Percentiles rank a stretch among this genome's conserved stretches.
Evolutionary conservation across 169 alveolate genomes (phyloP).

Genomic region (Babesia bovis): DNA sequence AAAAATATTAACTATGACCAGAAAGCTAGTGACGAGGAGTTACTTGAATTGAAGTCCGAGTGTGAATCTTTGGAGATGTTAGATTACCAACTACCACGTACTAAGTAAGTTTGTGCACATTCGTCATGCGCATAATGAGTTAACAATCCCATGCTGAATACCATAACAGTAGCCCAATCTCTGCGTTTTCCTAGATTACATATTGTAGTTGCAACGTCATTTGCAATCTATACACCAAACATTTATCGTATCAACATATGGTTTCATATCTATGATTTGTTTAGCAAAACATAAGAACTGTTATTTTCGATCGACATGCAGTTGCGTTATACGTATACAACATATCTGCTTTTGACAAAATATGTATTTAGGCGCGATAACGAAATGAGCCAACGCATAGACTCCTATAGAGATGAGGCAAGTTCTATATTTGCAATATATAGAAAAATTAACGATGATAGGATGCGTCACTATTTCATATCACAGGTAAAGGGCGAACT

Average conservation of each 20-base stretch:
- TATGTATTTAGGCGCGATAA: conserved; percentile 27
- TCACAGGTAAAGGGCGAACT: conserved; percentile 51
- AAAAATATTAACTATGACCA: background rate
- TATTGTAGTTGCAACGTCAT: too few relatives aligned
- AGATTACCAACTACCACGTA: conserved; percentile 28
- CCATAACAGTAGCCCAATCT: too few relatives aligned
- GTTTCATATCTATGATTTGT: too few relatives aligned
- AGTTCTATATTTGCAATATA: conserved; percentile 29
- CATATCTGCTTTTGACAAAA: background rate
- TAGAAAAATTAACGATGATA: conserved; percentile 28
- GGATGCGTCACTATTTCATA: conserved; percentile 16
- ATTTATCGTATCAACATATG: too few relatives aligned
- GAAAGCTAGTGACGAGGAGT: conserved; percentile 20
- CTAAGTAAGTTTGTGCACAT: conserved; percentile 46
- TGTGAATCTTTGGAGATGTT: conserved; percentile 12
- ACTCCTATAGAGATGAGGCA: conserved; percentile 45
- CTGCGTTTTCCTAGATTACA: too few relatives aligned
- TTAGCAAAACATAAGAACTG: too few relatives aligned
- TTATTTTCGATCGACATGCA: too few relatives aligned
- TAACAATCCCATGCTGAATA: too few relatives aligned
- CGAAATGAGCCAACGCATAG: conserved; percentile 27
- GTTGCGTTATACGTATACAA: background rate
- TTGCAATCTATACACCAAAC: too few relatives aligned
- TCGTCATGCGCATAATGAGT: too few relatives aligned
- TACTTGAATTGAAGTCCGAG: conserved; percentile 25